Evolutionary conservation across 2,329 filamentous ascomycete species (phyloP), one percentile per base, ranked within the genome.

Genomic region (Botrytis squamosa): DNA sequence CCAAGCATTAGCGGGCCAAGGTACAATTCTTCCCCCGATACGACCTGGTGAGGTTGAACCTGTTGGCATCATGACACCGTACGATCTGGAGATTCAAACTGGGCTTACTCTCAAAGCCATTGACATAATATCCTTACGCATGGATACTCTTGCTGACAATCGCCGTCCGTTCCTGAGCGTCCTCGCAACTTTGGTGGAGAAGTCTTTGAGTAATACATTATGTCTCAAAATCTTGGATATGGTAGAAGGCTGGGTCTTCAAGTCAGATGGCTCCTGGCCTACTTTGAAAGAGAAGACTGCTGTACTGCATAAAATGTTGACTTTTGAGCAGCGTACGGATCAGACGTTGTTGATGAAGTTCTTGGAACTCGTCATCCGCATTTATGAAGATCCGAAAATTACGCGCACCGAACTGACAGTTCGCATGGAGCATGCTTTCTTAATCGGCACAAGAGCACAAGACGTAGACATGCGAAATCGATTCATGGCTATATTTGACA

Each of bases 211-310:
- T 80, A 92, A 92, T 74, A 88, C 90, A 33, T 88, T 99, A 12
- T 98, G 96, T 82, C 92, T 93, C 80, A 97, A 97, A 84, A 95
- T 99, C 72, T 85, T 99, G 42, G 90, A 92, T 69, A 95, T 99
- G 89, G 95, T 98, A 6, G 95, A 98, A 81, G 89, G 88, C 46
- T 99, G 97, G 97, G 93, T 99, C 9, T 99, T 99, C 85, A 90
- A 94, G 77, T 96, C 94, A 0, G 95, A 94, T 74, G 96, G 97
- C 76, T 96, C 94, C 2, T 98, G 96, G 88, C 96, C 96, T 0
- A 99, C 96, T 0, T 87, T 99, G 1, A 99, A 99, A 82, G 97
- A 99, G 83, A 99, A 99, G 85, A 98, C 95, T 0, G 97, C 97
- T 1, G 96, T 99, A 1, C 85, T 99, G n/a, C 95, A 97, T 79